Base-by-base conservation (phyloP, 2,329 filamentous ascomycete genomes). In the Pseudogymnoascus sp. region DNA sequence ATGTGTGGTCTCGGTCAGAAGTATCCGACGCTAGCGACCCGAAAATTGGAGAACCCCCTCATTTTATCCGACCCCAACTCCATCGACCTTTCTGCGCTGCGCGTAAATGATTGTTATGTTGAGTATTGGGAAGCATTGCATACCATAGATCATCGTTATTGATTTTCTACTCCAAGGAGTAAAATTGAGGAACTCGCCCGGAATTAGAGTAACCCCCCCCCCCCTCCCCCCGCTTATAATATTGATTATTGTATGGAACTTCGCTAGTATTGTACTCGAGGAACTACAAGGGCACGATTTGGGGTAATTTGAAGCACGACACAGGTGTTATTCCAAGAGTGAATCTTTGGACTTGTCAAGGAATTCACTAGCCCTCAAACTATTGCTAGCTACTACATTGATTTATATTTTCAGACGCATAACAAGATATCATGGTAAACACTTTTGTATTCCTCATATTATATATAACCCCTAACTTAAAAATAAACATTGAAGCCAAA, bases 371-470 rank as follows among this genome's bases (percentile, higher is more conserved):
- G 28, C 5, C 5, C 28, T 15, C 23, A 3, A 19, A 33, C 28
- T 21, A 13, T 13, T 57, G 10, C 3, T 7, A 7, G 17, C n/a
- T 4, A 57, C 28, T 57, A 13, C 26, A 19, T n/a, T 17, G 10
- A 8, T 57, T 57, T n/a, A 19, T 57, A 31, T 21, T 28, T n/a
- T n/a, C n/a, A n/a, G 2, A 19, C 10, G 9, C 5, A 17, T 9
- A n/a, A 33, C n/a, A 61, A n/a, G 19, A 60, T 36, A 60, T 11
- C 31, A 13, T 11, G 28, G 65, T 63, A 65, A 76, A n/a, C 15
- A 40, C 59, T 40, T 61, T 42, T 61, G 8, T 31, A 61, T 42
- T 17, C 33, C 19, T 61, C 26, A 57, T 61, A 61, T 61, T 61
- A 61, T 40, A 61, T 61, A 61, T 40, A 61, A 40, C 59, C 23